Percentiles rank a stretch among this genome's conserved stretches.
Conservation (phyloP, 2,329 filamentous ascomycete genomes). For the Ophiostoma tasmaniense region DNA sequence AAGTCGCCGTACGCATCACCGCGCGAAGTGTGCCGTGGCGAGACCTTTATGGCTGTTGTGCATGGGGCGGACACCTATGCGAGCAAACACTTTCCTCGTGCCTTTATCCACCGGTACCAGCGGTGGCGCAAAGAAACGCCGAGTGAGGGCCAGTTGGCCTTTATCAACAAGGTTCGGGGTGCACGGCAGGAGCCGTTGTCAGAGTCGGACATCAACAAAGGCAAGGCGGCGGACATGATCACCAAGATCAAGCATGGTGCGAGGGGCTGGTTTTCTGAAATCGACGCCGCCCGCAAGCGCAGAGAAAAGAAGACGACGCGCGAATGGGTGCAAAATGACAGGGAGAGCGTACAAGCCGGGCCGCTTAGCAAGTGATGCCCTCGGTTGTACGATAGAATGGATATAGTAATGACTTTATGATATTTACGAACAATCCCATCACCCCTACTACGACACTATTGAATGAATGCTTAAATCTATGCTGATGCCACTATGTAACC, state of each 20-base stretch:
- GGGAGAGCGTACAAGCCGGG: conserved; percentile 49
- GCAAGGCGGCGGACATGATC: conserved; percentile 81
- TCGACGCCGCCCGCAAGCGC: conserved; percentile 42
- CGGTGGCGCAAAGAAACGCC: conserved; percentile 63
- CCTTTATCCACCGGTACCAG: conserved; percentile 57
- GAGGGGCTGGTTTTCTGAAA: conserved; percentile 49
- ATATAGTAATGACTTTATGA: background rate
- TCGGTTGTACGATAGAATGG: background rate
- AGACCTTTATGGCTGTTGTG: conserved; percentile 65
- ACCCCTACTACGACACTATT: background rate
- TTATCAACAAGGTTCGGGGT: conserved; percentile 57
- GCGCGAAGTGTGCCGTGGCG: conserved; percentile 55
- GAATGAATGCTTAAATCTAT: background rate
- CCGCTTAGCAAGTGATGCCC: conserved; percentile 27
- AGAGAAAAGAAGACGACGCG: conserved; percentile 28
- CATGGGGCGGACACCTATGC: conserved; percentile 81
- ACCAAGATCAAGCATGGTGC: conserved; percentile 84
- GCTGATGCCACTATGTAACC: background rate
- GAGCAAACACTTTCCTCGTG: conserved; percentile 52
- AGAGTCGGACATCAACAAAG: conserved; percentile 58
- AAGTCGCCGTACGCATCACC: conserved; percentile 60
- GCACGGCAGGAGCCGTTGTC: conserved; percentile 45
- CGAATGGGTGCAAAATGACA: conserved; percentile 33
- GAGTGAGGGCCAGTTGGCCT: conserved; percentile 55
- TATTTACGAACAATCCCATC: background rate